These are phyloP conservation scores for Yarrowia galli DNA, from an alignment of 1,139 yeast genomes.

Conservation along the genomic window DNA sequence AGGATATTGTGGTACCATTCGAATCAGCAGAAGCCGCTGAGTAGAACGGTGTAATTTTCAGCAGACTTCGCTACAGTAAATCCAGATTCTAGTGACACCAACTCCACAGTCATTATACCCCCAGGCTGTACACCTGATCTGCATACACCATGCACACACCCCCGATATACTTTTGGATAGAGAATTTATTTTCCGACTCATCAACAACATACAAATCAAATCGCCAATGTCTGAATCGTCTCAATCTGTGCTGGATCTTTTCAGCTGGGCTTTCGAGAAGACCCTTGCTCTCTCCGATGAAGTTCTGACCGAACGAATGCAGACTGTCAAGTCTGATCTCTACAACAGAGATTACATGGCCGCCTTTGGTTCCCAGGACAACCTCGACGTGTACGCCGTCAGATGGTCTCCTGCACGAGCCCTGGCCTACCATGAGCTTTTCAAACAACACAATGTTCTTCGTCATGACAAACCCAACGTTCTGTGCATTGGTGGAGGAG, in stretches of 20 bases:
- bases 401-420: conserved; percentile 90
- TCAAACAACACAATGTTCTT: conserved; percentile 50
- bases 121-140: too few relatives aligned
- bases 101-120: too few relatives aligned
- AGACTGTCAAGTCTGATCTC: conserved; percentile 70
- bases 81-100: too few relatives aligned
- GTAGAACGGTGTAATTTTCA: too few relatives aligned
- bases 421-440: conserved; percentile 71
- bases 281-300: conserved; percentile 43
- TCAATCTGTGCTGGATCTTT: conserved; percentile 45
- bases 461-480: conserved; percentile 51
- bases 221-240: background rate
- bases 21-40: too few relatives aligned
- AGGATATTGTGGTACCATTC: too few relatives aligned
- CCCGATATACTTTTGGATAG: conserved; percentile 20
- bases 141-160: conserved; percentile 3
- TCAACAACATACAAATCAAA: background rate
- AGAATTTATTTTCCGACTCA: conserved; percentile 4
- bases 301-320: conserved; percentile 54
- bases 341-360: conserved; percentile 71
- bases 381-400: conserved; percentile 77
- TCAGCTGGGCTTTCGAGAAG: conserved; percentile 44
- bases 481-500: conserved; percentile 86
- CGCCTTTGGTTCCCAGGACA: conserved; percentile 71
- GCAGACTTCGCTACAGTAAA: too few relatives aligned